Base-by-base conservation (phyloP, 768 basidiomycete genomes). In the Pholiota conissans region DNA sequence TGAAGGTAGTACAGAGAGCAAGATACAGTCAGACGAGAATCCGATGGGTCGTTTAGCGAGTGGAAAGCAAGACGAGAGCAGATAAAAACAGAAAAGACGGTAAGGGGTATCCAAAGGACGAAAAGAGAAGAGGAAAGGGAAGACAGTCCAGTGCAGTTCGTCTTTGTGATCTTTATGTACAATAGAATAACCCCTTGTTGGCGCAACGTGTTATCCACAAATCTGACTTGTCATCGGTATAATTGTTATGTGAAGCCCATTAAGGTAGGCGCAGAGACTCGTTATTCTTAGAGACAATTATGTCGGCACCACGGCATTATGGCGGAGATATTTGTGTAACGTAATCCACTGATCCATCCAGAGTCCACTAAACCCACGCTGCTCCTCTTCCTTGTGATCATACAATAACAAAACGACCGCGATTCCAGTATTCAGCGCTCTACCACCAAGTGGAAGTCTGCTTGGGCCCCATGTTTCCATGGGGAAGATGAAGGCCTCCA, bases 41-140 rank as follows among this genome's bases (percentile, higher is more conserved):
- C 24, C 22, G 35, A 52, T 18, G 51, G 42, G 35, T 26, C 27
- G 26, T 9, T 14, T 40, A 42, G 28, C 52, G 24, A 40, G 52
- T 28, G 18, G 18, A 35, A 49, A 40, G 48, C 53, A 42, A 30
- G 6, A 40, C 37, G 37, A 42, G 30, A 40, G 48, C 37, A 53
- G 46, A 54, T 40, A 35, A 46, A 52, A 57, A 49, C 53, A 16
- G 52, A 40, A 52, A 42, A 2, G 52, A 52, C 22, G 37, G 52
- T 49, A 55, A 45, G 48, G 48, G 53, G 58, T 55, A 54, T 59
- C 28, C 32, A 27, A 20, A 39, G 28, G 3, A 20, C 34, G 49
- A 35, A 52, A 49, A 48, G 51, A 11, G 8, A 40, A 49, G 58
- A 47, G 26, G 32, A 26, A 52, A 32, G 35, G 27, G 26, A 24